A percentile compares a stretch with the other conserved stretches of the same genome.
These are phyloP conservation scores for Farysia itapuensis DNA, from an alignment of 1,284 basidiomycete species.

Conservation along the genomic window DNA sequence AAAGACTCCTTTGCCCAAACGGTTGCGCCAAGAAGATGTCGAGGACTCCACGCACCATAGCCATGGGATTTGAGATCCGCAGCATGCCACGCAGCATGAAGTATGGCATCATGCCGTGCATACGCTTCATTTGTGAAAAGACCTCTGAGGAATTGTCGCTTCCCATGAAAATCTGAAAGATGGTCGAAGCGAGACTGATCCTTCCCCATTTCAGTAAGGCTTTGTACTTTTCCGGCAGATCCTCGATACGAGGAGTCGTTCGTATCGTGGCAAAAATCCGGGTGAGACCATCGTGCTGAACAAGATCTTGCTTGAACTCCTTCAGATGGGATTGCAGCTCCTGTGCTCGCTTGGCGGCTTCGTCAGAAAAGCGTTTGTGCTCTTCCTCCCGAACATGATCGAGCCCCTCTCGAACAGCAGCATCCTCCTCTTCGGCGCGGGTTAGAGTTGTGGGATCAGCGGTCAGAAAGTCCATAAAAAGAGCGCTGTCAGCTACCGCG, in stretches of 20 bases:
- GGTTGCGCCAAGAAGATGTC: constrained; percentile 98
- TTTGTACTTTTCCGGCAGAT: constrained; percentile 80
- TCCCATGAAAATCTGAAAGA: constrained; percentile 92
- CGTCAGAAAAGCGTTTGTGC: constrained; percentile 77
- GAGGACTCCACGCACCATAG: constrained; percentile 87
- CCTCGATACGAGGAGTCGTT: constrained; percentile 73
- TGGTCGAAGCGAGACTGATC: constrained; percentile 81
- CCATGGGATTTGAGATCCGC: constrained; percentile 90
- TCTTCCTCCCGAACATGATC: constrained; percentile 89
- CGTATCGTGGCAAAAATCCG: constrained; percentile 86
- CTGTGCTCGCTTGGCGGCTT: constrained; percentile 83
- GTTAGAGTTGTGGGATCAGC: constrained; percentile 74
- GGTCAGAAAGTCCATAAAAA: constrained; percentile 82
- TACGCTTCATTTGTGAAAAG: constrained; percentile 81
- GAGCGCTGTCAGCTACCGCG: constrained; percentile 76
- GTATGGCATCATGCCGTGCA: constrained; percentile 97
- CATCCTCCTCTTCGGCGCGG: constrained; percentile 77
- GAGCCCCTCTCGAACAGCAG: constrained; percentile 77
- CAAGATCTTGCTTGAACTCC: constrained; percentile 84
- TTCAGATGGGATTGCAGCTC: constrained; percentile 80
- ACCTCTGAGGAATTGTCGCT: constrained; percentile 88
- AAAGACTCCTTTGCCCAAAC: constrained; percentile 85
- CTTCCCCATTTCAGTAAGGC: constrained; percentile 94
- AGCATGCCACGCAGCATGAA: constrained; percentile 90
- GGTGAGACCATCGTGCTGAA: constrained; percentile 74